Base-by-base conservation (phyloP, 495 filamentous ascomycete species). In the Penicillium dipodomyicola region DNA sequence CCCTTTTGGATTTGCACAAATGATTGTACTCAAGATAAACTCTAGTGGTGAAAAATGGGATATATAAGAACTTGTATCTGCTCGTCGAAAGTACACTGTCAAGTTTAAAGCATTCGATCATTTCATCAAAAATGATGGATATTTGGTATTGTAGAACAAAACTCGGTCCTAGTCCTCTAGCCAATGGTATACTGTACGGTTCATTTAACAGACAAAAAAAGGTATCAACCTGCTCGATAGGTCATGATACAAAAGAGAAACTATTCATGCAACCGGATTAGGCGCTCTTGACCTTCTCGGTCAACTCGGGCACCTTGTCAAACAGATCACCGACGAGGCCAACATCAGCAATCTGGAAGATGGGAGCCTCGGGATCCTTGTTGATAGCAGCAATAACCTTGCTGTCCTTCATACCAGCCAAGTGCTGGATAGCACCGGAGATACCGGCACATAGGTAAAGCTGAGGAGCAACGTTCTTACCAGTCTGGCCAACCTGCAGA, bases 321-420 rank as follows among this genome's bases (percentile, higher is more conserved):
- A 97, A 97, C 65, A 98, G 75, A 78, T 98, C 94, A 55, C 92
- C 94, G 2, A 97, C 91, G 37, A 97, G 77, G 11, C 94, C 94
- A 45, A 97, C 91, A 71, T 98, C 94, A 22, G 94, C 95, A 59
- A 98, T 83, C 74, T 98, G 95, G 81, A 98, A 97, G 59, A 98
- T 98, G 3, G 94, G 94, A 51, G 93, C 94, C 74, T 98, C 94
- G 2, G 84, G 77, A 65, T 97, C 94, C 80, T 98, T 98, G 80
- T 98, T 97, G 70, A 98, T 97, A 29, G 90, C 90, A 37, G 92
- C 95, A 80, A 98, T 98, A 58, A 98, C 95, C 80, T 98, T 98
- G 79, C 90, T 96, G 70, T 98, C 94, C 83, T 98, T 98, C 94
- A 98, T 98, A 68, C 94, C 94, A 41, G 95, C 95, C 74, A 98